Base-by-base conservation (phyloP, 208 protist species). In the Trypanosoma theileri region DNA sequence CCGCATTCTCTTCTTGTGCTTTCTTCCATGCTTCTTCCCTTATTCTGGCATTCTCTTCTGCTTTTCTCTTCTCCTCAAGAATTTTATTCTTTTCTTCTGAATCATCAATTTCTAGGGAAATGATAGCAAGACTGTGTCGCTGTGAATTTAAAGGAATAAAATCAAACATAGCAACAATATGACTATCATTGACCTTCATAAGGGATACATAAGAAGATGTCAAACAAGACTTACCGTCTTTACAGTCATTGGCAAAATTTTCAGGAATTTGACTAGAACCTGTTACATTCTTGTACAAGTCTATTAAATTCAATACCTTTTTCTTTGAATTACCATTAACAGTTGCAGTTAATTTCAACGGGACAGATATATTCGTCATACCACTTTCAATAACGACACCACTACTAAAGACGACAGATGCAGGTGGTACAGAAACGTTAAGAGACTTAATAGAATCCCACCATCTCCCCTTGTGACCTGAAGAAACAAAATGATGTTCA, bases 71-170 rank as follows among this genome's bases (percentile, higher is more conserved):
- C 19, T 58, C 71, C 13, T 79, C 69, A 3, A 79, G 66, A 26
- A 79, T 79, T 53, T 71, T 65, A 26, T 77, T 66, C 26, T 58
- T 66, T 64, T 94, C 89, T 12, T 73, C 72, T 0, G 75, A 74
- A 66, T 92, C 89, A 59, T 94, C 80, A 0, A 94, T 66, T 3
- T 52, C 11, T 17, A 77, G n/a, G 7, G 65, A 63, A 16, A 75
- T 28, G 17, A 10, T 57, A 54, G 50, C 57, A 58, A 75, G 52
- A 44, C 31, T 70, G 31, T 69, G 69, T 28, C 46, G 56, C 7
- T 75, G 35, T 13, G 63, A 62, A 28, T 45, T 52, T 26, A 7
- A 52, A 21, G 70, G 69, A 22, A 70, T 57, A 75, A 66, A 75
- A 53, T 69, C 70, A 66, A 75, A 75, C 16, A 75, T 21, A 9